Evolutionary conservation across 2,329 filamentous ascomycete species (phyloP), one percentile per base, ranked within the genome.

Genomic region (Xylaria sp.): DNA sequence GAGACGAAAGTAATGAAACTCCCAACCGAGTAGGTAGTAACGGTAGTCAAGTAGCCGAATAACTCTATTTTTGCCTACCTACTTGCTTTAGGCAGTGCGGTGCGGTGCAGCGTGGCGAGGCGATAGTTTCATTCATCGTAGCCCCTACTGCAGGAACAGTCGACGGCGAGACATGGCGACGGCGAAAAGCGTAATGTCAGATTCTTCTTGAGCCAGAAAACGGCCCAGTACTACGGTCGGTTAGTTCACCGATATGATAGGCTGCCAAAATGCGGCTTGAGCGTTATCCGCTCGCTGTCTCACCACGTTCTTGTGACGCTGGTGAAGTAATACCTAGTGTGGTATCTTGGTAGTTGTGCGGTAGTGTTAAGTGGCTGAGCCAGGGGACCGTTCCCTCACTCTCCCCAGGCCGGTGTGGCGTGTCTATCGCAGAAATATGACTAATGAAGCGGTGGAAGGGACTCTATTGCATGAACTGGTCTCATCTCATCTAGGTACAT

Each of bases 71-170:
- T 65, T 65, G 63, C 57, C 32, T 57, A 34, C 57, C n/a, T 46
- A 57, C 65, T 28, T 60, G 28, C 32, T 25, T 34, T 45, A 58
- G 30, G 39, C 62, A 57, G 30, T 30, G n/a, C 59, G 25, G 20
- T 58, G 53, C 52, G 50, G 41, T 39, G 59, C 55, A 55, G 53
- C 34, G 57, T 46, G 53, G 48, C 45, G 34, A 59, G 53, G 48
- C 52, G 67, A 60, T 48, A 63, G 52, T 55, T 63, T 55, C 67
- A 72, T 69, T 70, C 67, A 60, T 61, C 69, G 63, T 65, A 67
- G 68, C 73, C 73, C 73, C 74, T 76, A 73, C 73, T 76, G 74
- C 74, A 76, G 74, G 74, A 76, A 76, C 74, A 58, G 62, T 70
- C 67, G 68, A 73, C 70, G 57, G 63, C 71, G 71, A 75, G 72